Percentiles rank a stretch among this genome's conserved stretches.
These are phyloP conservation scores for Leccinum variicolor DNA, from an alignment of 768 basidiomycete species.

Conservation along the genomic window DNA sequence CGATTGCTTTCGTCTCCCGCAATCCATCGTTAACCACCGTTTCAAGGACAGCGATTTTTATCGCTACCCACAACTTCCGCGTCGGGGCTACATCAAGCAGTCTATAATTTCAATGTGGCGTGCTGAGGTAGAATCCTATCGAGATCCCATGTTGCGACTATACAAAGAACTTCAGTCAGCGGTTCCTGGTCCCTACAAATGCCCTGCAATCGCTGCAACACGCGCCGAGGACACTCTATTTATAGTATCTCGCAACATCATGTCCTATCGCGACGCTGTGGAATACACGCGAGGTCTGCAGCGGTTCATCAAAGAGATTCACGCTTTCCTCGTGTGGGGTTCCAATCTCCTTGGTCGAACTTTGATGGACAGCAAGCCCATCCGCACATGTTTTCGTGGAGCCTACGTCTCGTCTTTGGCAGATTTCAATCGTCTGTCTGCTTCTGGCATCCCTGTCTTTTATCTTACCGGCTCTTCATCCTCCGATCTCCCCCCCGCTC, in stretches of 20 bases:
- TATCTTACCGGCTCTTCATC: neutral
- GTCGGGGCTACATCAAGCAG: neutral
- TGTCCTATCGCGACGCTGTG: neutral
- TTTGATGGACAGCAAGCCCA: neutral
- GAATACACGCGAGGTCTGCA: neutral
- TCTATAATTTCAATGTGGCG: neutral
- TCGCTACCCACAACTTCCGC: neutral
- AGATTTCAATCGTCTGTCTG: neutral
- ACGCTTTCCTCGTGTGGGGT: neutral
- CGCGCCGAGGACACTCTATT: neutral
- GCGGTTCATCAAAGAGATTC: neutral
- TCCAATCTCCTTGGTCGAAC: neutral
- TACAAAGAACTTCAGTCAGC: neutral
- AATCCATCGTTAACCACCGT: neutral
- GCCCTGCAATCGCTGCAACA: neutral
- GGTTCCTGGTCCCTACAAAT: neutral
- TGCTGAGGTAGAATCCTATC: neutral
- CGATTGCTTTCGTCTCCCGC: neutral
- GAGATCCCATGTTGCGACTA: neutral
- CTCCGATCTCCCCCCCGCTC: neutral
- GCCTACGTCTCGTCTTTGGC: neutral
- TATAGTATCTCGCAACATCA: neutral
- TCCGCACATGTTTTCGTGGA: neutral
- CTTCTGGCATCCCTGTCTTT: neutral
- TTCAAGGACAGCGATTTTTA: conserved; percentile 3